Evolutionary conservation across 257 asterid genomes (phyloP).

Genomic region (Jaltomata sinuosa): DNA sequence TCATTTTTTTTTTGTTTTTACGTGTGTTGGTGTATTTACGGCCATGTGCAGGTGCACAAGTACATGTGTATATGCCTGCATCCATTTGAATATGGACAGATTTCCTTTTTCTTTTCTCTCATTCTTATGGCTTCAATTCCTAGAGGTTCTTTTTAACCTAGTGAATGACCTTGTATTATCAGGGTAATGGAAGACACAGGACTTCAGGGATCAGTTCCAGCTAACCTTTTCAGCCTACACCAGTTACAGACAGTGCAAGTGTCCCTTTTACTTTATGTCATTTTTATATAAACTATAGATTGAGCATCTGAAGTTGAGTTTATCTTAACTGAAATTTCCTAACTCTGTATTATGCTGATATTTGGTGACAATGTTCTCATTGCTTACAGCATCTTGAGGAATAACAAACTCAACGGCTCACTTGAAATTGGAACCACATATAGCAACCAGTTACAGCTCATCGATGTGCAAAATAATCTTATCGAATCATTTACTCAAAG

Average conservation of each 20-base stretch:
- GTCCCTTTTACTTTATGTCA: background rate
- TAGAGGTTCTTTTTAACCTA: background rate
- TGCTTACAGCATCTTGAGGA: constrained; percentile 38
- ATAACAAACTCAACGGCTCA: constrained; percentile 11
- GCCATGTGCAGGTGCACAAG: background rate
- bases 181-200: constrained; percentile 57
- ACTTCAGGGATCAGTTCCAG: constrained; percentile 50
- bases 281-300: background rate
- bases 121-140: background rate
- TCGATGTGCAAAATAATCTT: constrained; percentile 23
- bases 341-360: background rate
- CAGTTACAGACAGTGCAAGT: constrained; percentile 76
- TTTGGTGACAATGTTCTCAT: background rate
- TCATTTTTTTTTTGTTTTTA: background rate
- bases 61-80: background rate
- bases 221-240: constrained; percentile 34
- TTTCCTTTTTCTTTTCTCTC: background rate
- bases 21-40: background rate
- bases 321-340: background rate
- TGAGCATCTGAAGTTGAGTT: background rate
- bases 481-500: constrained; percentile 32
- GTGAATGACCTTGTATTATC: constrained; percentile 12
- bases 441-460: constrained; percentile 9
- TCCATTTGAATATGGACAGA: background rate
- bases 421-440: constrained; percentile 4